A percentile compares a stretch with the other conserved stretches of the same genome.
Conservation (phyloP, 2,329 filamentous ascomycete genomes). For the Tympanopsis confertula region DNA sequence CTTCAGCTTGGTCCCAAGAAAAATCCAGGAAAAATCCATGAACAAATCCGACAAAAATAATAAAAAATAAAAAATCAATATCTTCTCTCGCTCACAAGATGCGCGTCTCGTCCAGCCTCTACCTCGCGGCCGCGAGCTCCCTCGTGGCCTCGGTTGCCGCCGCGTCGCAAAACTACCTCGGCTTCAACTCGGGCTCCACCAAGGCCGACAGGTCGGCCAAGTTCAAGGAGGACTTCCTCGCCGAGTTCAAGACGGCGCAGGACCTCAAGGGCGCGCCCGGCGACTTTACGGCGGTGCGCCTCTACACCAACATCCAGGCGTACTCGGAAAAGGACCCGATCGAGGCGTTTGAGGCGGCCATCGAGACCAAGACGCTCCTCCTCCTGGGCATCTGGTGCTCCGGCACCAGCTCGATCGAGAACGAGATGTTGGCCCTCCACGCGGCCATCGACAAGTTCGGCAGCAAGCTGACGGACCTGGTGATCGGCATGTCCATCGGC, state of each 20-base stretch:
- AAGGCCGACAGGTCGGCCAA: constrained; percentile 34
- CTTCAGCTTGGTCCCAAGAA: no score
- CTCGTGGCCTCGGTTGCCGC: neutral
- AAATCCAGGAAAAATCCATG: no score
- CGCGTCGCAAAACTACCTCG: constrained; percentile 15
- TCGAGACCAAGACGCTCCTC: constrained; percentile 45
- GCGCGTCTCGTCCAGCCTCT: neutral
- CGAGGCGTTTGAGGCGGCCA: constrained; percentile 65
- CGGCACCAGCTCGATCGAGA: constrained; percentile 38
- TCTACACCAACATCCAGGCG: constrained; percentile 59
- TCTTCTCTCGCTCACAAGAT: neutral
- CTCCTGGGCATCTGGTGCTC: constrained; percentile 56
- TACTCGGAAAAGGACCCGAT: constrained; percentile 64
- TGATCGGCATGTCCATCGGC: constrained; percentile 54
- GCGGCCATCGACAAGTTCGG: constrained; percentile 42
- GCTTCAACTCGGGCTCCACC: constrained; percentile 39
- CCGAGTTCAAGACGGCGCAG: constrained; percentile 31
- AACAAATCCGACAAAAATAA: no score
- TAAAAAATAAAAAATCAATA: no score
- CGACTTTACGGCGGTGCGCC: constrained; percentile 44
- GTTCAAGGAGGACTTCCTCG: constrained; percentile 35
- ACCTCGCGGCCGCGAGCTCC: neutral
- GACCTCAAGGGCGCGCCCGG: constrained; percentile 32
- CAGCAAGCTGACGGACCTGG: constrained; percentile 36
- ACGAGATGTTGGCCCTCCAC: constrained; percentile 48